Conservation (phyloP, 2,329 filamentous ascomycete genomes). For the Aaosphaeria pasadenensis region DNA sequence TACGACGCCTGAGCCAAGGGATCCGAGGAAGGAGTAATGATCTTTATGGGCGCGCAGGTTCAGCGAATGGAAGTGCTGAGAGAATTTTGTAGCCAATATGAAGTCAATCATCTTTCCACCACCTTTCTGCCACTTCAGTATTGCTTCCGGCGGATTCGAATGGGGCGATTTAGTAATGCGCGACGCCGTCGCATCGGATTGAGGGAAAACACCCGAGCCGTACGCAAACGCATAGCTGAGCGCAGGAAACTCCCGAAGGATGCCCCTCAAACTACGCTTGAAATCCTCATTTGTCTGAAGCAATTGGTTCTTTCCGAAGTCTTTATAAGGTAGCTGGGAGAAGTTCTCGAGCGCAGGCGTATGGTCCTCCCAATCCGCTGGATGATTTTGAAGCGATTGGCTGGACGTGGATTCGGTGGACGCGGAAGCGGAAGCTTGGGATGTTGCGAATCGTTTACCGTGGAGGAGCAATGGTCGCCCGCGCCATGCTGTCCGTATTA, state of each 20-base stretch:
- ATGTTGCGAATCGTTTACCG: conserved; percentile 23
- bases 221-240: conserved; percentile 98
- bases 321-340: conserved; percentile 70
- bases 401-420: neutral
- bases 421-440: conserved; percentile 16
- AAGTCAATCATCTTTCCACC: conserved; percentile 98
- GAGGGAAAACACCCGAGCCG: conserved; percentile 92
- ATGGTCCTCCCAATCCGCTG: conserved; percentile 70
- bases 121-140: conserved; percentile 81
- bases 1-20: conserved; percentile 79
- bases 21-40: conserved; percentile 86
- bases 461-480: conserved; percentile 17
- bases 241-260: conserved; percentile 90
- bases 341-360: conserved; percentile 71
- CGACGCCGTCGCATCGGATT: conserved; percentile 53
- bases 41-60: conserved; percentile 85
- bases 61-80: conserved; percentile 94
- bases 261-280: conserved; percentile 81
- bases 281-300: conserved; percentile 92
- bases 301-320: conserved; percentile 94
- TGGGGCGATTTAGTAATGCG: conserved; percentile 65
- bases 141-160: conserved; percentile 74
- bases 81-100: conserved; percentile 91
- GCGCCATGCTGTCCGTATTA: conserved; percentile 25
- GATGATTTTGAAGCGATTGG: conserved; percentile 28